These are phyloP conservation scores for Plasmodium vinckei DNA, from an alignment of 169 alveolate species.

Conservation along the genomic window DNA sequence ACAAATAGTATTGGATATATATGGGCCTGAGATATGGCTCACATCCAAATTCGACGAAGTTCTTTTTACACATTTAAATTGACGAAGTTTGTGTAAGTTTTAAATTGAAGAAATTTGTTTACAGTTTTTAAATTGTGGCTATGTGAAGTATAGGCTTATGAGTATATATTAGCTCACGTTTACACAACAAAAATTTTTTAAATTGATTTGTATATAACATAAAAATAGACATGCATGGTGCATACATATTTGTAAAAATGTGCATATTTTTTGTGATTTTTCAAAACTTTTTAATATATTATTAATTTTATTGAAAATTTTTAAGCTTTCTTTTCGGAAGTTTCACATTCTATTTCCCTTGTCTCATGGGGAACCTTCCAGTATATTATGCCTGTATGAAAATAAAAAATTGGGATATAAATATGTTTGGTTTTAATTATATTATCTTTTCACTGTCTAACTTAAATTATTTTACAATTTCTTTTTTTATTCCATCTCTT, in stretches of 20 bases:
- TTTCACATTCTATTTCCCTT: conserved; percentile 17
- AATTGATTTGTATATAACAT: background rate
- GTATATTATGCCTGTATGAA: conserved; percentile 39
- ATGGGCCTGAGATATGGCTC: conserved; percentile 70
- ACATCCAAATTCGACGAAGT: conserved; percentile 67
- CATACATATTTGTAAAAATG: background rate
- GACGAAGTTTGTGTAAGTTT: background rate
- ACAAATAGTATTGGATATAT: conserved; percentile 52
- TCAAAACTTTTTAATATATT: background rate
- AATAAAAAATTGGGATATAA: background rate
- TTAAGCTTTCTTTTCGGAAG: background rate
- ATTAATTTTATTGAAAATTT: background rate
- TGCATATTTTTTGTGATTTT: background rate
- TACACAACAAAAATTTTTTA: background rate
- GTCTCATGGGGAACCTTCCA: conserved; percentile 54
- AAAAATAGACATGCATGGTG: background rate
- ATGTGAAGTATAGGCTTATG: background rate
- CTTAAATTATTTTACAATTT: background rate
- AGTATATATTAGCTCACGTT: background rate
- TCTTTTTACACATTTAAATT: conserved; percentile 39
- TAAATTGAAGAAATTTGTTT: background rate
- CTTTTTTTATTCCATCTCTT: conserved; percentile 2
- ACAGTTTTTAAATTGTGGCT: background rate
- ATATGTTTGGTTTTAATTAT: too few species aligned
- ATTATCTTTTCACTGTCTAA: conserved; percentile 2